phyloP scores from a whole-genome alignment of 495 filamentous ascomycete species.

The Xylaria bambusicola region DNA sequence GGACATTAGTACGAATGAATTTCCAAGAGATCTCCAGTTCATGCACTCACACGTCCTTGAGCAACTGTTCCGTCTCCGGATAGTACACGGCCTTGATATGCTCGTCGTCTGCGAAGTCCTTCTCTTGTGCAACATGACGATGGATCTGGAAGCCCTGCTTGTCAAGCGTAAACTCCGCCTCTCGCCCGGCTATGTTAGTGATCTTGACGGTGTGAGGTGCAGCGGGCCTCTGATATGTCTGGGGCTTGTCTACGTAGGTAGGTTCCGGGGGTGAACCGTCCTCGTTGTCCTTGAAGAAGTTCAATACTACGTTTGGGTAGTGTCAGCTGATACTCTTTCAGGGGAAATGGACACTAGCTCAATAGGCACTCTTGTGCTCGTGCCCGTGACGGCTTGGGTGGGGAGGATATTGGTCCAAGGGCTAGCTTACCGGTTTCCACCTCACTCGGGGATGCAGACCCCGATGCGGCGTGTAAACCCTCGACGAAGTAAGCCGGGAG shows the following conservation, averaged over 20 bases:
- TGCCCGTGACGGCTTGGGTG: too few relatives aligned
- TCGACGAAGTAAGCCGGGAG: conserved; percentile 23
- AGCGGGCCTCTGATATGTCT: conserved; percentile 51
- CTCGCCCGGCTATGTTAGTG: conserved; percentile 41
- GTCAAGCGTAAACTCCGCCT: conserved; percentile 45
- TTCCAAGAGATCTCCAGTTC: background rate
- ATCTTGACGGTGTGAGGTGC: conserved; percentile 40
- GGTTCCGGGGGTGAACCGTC: conserved; percentile 60
- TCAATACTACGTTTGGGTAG: too few relatives aligned
- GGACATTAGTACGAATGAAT: conserved; percentile 16
- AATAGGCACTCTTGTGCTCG: too few relatives aligned
- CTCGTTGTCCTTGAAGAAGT: conserved; percentile 61
- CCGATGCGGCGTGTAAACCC: conserved; percentile 2
- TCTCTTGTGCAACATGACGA: conserved; percentile 48
- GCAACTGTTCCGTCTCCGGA: conserved; percentile 64
- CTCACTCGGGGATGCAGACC: conserved; percentile 29
- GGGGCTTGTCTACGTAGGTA: conserved; percentile 49
- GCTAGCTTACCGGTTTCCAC: too few relatives aligned
- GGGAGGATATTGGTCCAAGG: too few relatives aligned
- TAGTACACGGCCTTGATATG: conserved; percentile 68
- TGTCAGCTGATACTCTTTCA: too few relatives aligned
- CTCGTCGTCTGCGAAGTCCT: conserved; percentile 69
- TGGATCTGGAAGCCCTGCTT: conserved; percentile 45
- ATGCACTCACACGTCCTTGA: conserved; percentile 61
- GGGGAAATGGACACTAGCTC: too few relatives aligned